phyloP scores from a whole-genome alignment of 2,329 filamentous ascomycete genomes.

The Verticillium albo-atrum region DNA sequence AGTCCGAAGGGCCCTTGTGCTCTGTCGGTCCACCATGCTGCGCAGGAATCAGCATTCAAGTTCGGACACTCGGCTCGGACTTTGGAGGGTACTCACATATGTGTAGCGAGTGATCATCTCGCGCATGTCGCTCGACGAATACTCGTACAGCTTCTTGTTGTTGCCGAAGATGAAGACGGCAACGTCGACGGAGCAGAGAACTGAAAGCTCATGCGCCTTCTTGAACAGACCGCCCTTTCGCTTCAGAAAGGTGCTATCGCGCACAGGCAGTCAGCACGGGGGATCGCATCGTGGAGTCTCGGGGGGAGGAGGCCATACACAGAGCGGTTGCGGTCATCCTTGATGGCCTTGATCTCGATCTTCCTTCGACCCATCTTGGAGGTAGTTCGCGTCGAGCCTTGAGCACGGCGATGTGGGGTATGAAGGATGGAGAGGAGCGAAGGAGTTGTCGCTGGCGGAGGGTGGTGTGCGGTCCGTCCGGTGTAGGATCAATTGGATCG shows the following conservation, averaged over 20 bases:
- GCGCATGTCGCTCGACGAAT: slow-evolving; percentile 89
- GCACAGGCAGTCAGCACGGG: slow-evolving; percentile 5
- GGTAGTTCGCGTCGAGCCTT: slow-evolving; percentile 1
- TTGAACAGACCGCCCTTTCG: slow-evolving; percentile 98
- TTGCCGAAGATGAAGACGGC: slow-evolving; percentile 98
- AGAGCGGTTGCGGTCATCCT: slow-evolving; percentile 95
- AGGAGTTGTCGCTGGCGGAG: background rate
- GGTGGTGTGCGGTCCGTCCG: background rate
- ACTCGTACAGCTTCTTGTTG: slow-evolving; percentile 99
- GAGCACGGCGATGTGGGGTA: background rate
- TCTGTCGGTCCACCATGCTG: slow-evolving; percentile 92
- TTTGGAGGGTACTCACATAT: slow-evolving; percentile 62
- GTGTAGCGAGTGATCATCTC: slow-evolving; percentile 84
- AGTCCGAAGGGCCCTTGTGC: slow-evolving; percentile 92
- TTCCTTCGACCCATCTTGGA: slow-evolving; percentile 88
- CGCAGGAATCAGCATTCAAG: slow-evolving; percentile 9
- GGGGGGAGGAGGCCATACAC: slow-evolving; percentile 64
- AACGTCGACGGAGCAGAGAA: slow-evolving; percentile 96
- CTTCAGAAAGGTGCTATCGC: slow-evolving; percentile 85
- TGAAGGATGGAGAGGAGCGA: background rate
- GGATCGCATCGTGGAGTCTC: background rate
- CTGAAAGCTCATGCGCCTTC: slow-evolving; percentile 97
- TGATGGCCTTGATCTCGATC: slow-evolving; percentile 99
- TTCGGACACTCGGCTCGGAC: background rate
- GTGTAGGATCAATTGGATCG: background rate